Evolutionary conservation across 2,329 filamentous ascomycete species (phyloP).

Genomic region (Pestalotiopsis fici): DNA sequence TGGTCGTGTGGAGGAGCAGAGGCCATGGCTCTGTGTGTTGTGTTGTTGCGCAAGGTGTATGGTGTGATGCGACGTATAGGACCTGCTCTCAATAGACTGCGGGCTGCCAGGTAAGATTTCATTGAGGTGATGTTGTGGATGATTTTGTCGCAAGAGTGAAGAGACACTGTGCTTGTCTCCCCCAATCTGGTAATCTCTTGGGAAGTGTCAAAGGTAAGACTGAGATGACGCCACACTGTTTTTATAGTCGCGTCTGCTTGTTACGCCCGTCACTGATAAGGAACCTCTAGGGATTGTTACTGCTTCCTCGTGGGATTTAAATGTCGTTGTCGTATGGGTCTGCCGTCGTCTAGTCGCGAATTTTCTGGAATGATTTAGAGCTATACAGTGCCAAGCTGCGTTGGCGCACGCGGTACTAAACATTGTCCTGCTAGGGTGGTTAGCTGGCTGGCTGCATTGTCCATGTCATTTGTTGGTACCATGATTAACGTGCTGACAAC

Average conservation of each 20-base stretch:
- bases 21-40: not conserved
- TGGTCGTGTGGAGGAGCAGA: not conserved
- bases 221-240: not conserved
- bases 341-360: not conserved
- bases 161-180: constrained; percentile 1
- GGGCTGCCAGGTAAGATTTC: not conserved
- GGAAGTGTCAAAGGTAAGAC: not conserved
- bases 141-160: not conserved
- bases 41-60: constrained; percentile 4
- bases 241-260: not conserved
- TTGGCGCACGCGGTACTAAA: not conserved
- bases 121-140: not conserved
- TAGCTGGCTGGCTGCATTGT: not conserved
- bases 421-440: not conserved
- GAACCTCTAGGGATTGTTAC: not conserved
- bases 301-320: not conserved
- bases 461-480: not conserved
- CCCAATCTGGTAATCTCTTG: not conserved
- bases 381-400: not conserved
- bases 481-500: not conserved
- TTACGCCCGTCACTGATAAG: not conserved
- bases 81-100: not conserved
- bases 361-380: not conserved
- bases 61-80: not conserved
- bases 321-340: not conserved